phyloP scores from a whole-genome alignment of 805 yeast genomes.

The Wickerhamiella brachini region DNA sequence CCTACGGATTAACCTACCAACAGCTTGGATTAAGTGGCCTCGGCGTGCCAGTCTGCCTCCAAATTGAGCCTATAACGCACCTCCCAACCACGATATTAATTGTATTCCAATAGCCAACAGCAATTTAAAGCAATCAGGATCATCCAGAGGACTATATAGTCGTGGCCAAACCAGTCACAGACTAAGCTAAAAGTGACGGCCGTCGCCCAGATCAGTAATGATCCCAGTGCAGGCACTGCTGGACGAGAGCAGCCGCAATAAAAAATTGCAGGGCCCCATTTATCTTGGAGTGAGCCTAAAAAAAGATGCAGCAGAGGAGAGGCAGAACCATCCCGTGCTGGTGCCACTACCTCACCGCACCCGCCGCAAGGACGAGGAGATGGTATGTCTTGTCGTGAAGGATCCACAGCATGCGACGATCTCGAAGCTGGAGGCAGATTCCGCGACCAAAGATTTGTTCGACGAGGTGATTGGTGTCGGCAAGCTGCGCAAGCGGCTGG shows the following conservation, averaged over 20 bases:
- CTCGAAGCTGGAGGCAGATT: constrained; percentile 3
- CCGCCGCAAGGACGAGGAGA: constrained; percentile 12
- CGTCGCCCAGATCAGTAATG: background rate
- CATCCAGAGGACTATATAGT: too few relatives aligned
- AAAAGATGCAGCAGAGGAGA: constrained; percentile 7
- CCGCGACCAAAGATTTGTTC: constrained; percentile 8
- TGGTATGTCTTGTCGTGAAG: constrained; percentile 16
- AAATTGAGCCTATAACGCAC: too few relatives aligned
- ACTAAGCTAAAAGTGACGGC: too few relatives aligned
- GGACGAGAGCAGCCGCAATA: constrained; percentile 8
- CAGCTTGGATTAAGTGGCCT: too few relatives aligned
- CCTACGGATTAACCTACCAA: too few relatives aligned
- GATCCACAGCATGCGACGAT: constrained; percentile 12
- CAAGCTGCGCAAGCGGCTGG: constrained; percentile 16
- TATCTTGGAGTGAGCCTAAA: constrained; percentile 11
- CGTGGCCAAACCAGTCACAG: too few relatives aligned
- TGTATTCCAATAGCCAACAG: too few relatives aligned
- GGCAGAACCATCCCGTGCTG: constrained; percentile 12
- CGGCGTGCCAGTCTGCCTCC: too few relatives aligned
- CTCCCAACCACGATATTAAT: too few relatives aligned
- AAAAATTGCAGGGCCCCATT: constrained; percentile 13
- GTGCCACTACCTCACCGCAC: constrained; percentile 15
- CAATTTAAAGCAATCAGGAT: too few relatives aligned
- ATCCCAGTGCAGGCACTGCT: constrained; percentile 9
- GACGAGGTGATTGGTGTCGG: constrained; percentile 20